These are phyloP conservation scores for Clitoria ternatea DNA, from an alignment of 306 rosid genomes.

Conservation along the genomic window DNA sequence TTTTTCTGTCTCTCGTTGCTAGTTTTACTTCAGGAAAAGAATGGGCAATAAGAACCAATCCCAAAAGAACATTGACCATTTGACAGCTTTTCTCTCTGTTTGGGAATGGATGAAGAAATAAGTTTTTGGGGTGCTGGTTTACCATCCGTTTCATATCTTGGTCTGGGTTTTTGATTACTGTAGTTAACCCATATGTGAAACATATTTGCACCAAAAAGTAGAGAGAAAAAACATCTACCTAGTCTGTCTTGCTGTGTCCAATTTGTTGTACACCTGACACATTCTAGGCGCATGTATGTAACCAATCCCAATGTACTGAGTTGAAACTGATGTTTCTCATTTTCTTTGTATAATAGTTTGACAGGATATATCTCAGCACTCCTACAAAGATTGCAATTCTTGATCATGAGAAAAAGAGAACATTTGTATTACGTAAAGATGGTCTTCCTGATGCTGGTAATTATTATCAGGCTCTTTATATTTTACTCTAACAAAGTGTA, in stretches of 20 bases:
- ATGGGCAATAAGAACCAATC: neutral
- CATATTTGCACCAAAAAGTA: neutral
- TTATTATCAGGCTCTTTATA: neutral
- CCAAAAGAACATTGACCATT: neutral
- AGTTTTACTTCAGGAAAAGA: neutral
- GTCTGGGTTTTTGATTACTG: neutral
- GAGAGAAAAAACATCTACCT: neutral
- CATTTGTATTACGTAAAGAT: conserved; percentile 74
- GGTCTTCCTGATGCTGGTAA: conserved; percentile 94
- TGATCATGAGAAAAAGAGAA: conserved; percentile 82
- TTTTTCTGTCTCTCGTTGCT: neutral
- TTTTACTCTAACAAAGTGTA: neutral
- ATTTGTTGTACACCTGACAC: neutral
- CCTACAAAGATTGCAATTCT: conserved; percentile 79
- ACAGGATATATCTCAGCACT: conserved; percentile 75
- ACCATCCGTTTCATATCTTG: neutral
- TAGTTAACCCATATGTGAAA: neutral
- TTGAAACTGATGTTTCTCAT: conserved; percentile 13
- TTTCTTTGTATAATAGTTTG: conserved; percentile 45
- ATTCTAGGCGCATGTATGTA: neutral
- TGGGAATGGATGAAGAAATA: neutral
- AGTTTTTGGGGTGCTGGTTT: neutral
- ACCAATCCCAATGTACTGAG: neutral
- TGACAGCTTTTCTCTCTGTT: neutral
- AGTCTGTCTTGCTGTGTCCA: neutral